Percentiles rank a stretch among this genome's conserved stretches.
Conservation (phyloP, 2,329 filamentous ascomycete species). For the Xylariomycetidae sp. region DNA sequence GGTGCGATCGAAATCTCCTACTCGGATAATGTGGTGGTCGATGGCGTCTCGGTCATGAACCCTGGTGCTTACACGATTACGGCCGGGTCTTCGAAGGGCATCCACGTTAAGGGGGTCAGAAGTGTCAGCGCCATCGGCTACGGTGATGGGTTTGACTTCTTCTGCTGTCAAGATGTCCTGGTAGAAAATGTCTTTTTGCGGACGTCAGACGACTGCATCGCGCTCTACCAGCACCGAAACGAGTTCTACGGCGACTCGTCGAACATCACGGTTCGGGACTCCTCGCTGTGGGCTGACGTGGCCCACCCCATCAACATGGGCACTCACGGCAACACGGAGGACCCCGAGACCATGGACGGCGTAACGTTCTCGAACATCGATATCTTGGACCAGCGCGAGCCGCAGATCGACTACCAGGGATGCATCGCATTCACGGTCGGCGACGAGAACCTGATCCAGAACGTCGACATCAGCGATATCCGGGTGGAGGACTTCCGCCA, state of each 20-base stretch:
- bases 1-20: conserved; percentile 8
- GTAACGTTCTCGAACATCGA: conserved; percentile 28
- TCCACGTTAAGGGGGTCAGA: conserved; percentile 15
- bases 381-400: conserved; percentile 30
- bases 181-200: conserved; percentile 29
- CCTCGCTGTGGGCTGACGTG: conserved; percentile 24
- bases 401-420: conserved; percentile 30
- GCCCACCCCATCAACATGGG: conserved; percentile 31
- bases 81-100: conserved; percentile 6
- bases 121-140: conserved; percentile 15
- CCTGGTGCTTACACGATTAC: conserved; percentile 13
- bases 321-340: conserved; percentile 28
- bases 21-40: conserved; percentile 15
- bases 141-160: conserved; percentile 24
- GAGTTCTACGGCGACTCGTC: conserved; percentile 26
- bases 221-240: conserved; percentile 28
- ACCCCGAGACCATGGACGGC: conserved; percentile 25
- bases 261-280: conserved; percentile 28
- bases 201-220: conserved; percentile 31
- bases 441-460: conserved; percentile 26
- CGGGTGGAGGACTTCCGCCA: conserved; percentile 25
- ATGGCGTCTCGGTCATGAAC: conserved; percentile 14
- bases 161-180: conserved; percentile 16
- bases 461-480: conserved; percentile 23
- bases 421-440: conserved; percentile 28